These are phyloP conservation scores for Xanthoparmelia taractica DNA, from an alignment of 495 filamentous ascomycete species.

Conservation along the genomic window DNA sequence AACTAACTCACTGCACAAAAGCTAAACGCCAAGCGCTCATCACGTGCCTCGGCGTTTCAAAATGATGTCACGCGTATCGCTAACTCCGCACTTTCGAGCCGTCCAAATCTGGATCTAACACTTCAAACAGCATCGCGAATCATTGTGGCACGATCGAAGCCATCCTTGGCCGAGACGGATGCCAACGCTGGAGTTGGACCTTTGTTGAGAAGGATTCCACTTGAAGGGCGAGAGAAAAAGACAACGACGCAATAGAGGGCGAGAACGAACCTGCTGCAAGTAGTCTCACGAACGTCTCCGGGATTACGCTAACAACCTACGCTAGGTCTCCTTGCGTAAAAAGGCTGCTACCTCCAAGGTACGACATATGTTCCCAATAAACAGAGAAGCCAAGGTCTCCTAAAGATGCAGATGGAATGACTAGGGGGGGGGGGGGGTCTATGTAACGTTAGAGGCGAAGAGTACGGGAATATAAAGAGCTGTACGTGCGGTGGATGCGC, in stretches of 20 bases:
- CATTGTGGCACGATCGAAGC: background rate
- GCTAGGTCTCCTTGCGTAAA: background rate
- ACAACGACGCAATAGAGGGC: background rate
- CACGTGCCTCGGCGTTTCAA: too few relatives aligned
- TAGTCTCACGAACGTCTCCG: too few relatives aligned
- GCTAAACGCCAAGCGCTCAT: background rate
- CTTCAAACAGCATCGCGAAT: background rate
- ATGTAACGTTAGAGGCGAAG: background rate
- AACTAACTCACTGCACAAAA: background rate
- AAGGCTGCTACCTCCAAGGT: background rate
- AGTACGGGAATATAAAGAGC: background rate
- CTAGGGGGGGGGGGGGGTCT: background rate
- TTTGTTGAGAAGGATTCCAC: background rate
- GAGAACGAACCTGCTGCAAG: background rate
- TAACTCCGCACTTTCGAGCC: too few relatives aligned
- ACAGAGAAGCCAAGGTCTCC: background rate
- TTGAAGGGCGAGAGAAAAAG: background rate
- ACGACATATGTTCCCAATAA: background rate
- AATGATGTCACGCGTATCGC: too few relatives aligned
- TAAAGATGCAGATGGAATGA: background rate
- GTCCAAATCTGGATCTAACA: too few relatives aligned
- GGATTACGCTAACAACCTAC: background rate
- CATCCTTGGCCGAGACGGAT: background rate
- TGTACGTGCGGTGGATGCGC: background rate
- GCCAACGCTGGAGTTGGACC: background rate